Evolutionary conservation across 805 yeast genomes (phyloP), one percentile per base, ranked within the genome.

Genomic region (Danielozyma ontarioensis): DNA sequence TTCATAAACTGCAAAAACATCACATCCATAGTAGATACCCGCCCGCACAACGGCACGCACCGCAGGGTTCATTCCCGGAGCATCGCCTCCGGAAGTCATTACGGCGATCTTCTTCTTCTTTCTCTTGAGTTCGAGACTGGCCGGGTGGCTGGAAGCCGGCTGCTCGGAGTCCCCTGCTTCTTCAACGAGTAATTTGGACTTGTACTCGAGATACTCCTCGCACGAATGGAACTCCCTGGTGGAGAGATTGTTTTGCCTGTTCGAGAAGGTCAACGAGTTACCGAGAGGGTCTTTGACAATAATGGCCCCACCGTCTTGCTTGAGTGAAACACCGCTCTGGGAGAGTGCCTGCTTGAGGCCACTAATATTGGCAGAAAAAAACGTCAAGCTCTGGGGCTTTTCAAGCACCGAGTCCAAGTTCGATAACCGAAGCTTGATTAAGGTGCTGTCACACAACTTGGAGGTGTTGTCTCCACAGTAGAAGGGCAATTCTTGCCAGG

Each of bases 1-100:
- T 63, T 93, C 98, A 56, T 76, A 81, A 31, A 94, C 78, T 17
- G 94, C 97, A 51, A 72, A 93, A 19, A 88, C 90, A 42, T 88
- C 94, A 66, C 97, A 93, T 13, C 83, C 89, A 37, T 78, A 71
- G 65, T 70, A 76, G 43, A 93, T 86, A 41, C 95, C 96, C 2
- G 96, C 78, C 49, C 98, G 76, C 6, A 90, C 96, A 38, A 93
- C 95, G 1, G 97, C 95, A 42, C 98, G 74, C 5, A 93, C 98
- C 17, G 81, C 85, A 4, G 97, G 90, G 61, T 88, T 87, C 98
- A 93, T 93, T 51, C 99, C 99, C 19, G 94, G 98, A 33, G 97
- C 84, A 57, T 93, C 99, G 62, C 99, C 98, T 48, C 98, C 98
- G 1, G 96, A 86, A 4, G 97, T 93, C 90, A 93, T 88, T 32